phyloP scores from a whole-genome alignment of 2,329 filamentous ascomycete species.

The Colletotrichum aenigma region DNA sequence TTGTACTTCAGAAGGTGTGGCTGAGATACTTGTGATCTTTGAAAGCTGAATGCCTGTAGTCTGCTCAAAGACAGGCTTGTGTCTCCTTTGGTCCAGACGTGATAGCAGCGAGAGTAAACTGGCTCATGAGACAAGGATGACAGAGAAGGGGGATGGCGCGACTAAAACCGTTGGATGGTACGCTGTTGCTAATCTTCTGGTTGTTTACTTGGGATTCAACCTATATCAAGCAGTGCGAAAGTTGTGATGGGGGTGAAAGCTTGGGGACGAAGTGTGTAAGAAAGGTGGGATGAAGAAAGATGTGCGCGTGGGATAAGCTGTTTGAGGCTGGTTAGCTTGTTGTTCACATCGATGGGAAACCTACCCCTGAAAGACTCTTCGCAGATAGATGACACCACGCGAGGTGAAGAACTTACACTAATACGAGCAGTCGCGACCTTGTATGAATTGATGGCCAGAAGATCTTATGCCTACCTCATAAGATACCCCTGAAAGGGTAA shows the following conservation, averaged over 20 bases:
- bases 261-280: not conserved
- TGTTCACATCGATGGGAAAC: not conserved
- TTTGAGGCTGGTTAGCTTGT: not conserved
- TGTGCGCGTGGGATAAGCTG: not conserved
- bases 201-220: not conserved
- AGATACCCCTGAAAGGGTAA: not conserved
- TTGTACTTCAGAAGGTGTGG: not conserved
- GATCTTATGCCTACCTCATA: not conserved
- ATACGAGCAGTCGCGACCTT: not conserved
- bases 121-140: not conserved
- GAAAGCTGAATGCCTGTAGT: not conserved
- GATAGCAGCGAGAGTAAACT: not conserved
- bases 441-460: not conserved
- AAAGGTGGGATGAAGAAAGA: not conserved
- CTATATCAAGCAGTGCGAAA: not conserved
- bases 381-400: not conserved
- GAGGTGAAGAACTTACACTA: not conserved
- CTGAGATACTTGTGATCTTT: not conserved
- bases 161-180: not conserved
- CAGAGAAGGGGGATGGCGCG: not conserved
- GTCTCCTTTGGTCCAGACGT: not conserved
- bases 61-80: not conserved
- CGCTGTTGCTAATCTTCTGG: not conserved
- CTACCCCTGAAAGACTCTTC: not conserved
- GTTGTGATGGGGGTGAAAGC: not conserved